These are phyloP conservation scores for Suillus lakei DNA, from an alignment of 768 basidiomycete genomes.

Conservation along the genomic window DNA sequence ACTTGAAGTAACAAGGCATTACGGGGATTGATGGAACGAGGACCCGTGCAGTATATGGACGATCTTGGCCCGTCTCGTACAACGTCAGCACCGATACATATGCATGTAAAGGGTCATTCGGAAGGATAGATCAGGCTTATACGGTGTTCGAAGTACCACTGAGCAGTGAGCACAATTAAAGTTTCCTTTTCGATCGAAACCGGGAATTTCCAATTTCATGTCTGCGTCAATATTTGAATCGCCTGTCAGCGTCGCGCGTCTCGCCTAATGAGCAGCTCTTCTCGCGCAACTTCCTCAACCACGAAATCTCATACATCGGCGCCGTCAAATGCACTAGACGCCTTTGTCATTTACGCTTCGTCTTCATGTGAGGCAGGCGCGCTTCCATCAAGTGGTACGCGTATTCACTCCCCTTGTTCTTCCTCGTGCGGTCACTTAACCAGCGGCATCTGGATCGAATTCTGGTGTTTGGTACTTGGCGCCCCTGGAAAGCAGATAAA, in stretches of 20 bases:
- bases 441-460: conserved; percentile 21
- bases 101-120: too few species aligned
- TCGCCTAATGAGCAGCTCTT: conserved; percentile 19
- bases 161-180: too few species aligned
- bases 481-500: conserved; percentile 30
- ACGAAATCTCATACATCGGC: conserved; percentile 36
- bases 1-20: too few species aligned
- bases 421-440: conserved; percentile 42
- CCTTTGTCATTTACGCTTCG: conserved; percentile 36
- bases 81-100: too few species aligned
- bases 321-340: conserved; percentile 35
- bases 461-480: conserved; percentile 11
- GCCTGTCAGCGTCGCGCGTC: conserved; percentile 13
- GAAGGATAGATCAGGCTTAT: too few species aligned
- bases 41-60: too few species aligned
- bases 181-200: too few species aligned
- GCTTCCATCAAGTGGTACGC: conserved; percentile 55
- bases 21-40: too few species aligned
- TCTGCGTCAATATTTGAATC: conserved; percentile 3
- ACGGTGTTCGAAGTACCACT: too few species aligned
- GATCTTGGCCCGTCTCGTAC: too few species aligned
- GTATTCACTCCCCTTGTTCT: conserved; percentile 59
- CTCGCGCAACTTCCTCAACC: conserved; percentile 24
- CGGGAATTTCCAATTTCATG: too few species aligned
- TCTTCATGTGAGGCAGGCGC: conserved; percentile 27